Base-by-base conservation (phyloP, 805 yeast species). In the Lipomyces orientalis region DNA sequence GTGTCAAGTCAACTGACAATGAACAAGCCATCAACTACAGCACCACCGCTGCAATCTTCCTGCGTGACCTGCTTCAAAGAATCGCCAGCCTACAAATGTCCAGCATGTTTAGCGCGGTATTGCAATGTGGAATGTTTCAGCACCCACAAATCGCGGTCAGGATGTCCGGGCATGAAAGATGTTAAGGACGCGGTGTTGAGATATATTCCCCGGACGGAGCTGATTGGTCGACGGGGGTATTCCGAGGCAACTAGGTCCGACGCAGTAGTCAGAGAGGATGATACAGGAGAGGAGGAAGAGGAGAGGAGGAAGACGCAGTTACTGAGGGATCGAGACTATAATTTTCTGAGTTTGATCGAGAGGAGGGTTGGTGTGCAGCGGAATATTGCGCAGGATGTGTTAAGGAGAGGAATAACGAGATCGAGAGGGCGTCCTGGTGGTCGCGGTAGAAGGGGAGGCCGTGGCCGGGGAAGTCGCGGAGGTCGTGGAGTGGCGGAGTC, bases 281-380 rank as follows among this genome's bases (percentile, higher is more conserved):
- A 31, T 19, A 52, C 37, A 8, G 35, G 25, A 10, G 64, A 58
- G 29, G 62, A 39, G 29, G 60, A 22, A 7, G 55, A 49, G 8
- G 65, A 65, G n/a, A 54, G 19, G 2, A 55, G 43, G 16, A 67
- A 61, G 12, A 46, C 67, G 34, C 70, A 60, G 56, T 29, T 51
- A 46, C 31, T 69, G n/a, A 61, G 66, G 14, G 65, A 69, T 37
- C 64, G 72, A 2, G 72, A 69, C 57, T 69, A 69, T 43, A 69
- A 69, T 39, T 69, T 69, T 57, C 60, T 69, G 29, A 69, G 66
- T 56, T 60, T 64, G 12, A 7, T 69, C n/a, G 72, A 67, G 51
- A 43, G 72, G 19, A 39, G 70, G 54, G 51, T 69, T 22, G 70
- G 70, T 16, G 72, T 69, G 22, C 65, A 63, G 33, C 52, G 64